Conservation (phyloP, 345 rosid genomes). For the Linum trigynum region DNA sequence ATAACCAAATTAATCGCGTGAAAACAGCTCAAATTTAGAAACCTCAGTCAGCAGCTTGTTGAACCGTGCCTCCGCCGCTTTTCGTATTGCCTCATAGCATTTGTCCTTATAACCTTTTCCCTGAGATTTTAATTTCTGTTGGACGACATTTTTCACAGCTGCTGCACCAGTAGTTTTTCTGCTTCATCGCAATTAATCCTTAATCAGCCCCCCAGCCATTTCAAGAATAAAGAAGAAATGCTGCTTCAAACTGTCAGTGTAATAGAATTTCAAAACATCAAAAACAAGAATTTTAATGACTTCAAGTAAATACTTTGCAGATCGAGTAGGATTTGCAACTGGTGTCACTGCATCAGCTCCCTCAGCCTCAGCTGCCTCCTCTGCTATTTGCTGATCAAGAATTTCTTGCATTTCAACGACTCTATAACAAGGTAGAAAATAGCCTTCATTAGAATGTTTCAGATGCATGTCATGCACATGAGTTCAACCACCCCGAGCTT, state of each 20-base stretch:
- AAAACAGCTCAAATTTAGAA: conserved; percentile 5
- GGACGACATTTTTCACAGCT: conserved; percentile 47
- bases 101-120: conserved; percentile 95
- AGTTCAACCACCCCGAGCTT: not conserved
- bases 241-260: not conserved
- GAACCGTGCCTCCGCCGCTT: conserved; percentile 81
- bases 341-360: conserved; percentile 90
- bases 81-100: conserved; percentile 88
- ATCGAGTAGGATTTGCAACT: conserved; percentile 80
- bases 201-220: not conserved
- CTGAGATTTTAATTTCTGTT: conserved; percentile 69
- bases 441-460: not conserved
- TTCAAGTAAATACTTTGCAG: conserved; percentile 55
- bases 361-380: conserved; percentile 99
- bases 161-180: conserved; percentile 52
- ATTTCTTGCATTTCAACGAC: conserved; percentile 99
- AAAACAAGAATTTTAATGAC: not conserved
- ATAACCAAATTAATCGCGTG: conserved; percentile 6
- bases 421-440: conserved; percentile 30
- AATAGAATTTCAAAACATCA: conserved; percentile 4
- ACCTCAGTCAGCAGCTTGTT: conserved; percentile 76
- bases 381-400: conserved; percentile 92
- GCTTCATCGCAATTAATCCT: conserved; percentile 14
- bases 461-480: not conserved
- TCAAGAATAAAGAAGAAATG: not conserved